Evolutionary conservation across 139 green algal genomes (phyloP), one percentile per base, ranked within the genome.

Genomic region (Chlamydomonas asymmetrica): DNA sequence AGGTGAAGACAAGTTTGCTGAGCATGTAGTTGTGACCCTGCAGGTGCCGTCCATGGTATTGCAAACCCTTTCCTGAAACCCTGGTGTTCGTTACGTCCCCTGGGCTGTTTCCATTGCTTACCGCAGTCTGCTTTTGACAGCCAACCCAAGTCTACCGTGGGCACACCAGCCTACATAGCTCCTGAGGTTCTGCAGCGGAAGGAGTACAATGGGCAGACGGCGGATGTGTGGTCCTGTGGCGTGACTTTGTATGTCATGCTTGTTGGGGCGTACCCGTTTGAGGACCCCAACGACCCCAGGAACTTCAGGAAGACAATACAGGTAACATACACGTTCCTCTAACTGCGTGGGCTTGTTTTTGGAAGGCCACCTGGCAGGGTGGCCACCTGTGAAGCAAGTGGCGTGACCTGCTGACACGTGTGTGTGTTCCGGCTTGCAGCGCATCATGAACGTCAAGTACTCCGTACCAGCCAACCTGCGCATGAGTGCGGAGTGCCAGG

Each of bases 231-330:
- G 97, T 95, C 83, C 32, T 98, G 92, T 71, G 97, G 97, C 23
- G 97, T 99, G 41, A 98, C 94, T n/a, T 88, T 99, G 73, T 99
- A 97, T 78, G 96, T 99, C 38, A 98, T 98, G 95, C 85, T 99
- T 66, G 93, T 97, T 25, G 97, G 97, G 1, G 93, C 92, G 0
- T 99, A 99, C 80, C 97, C 97, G 3, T 99, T 99, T 88, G 97
- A 99, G 85, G 96, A 99, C 82, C 90, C 94, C 9, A 37, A 71
- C 5, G 93, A 98, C 76, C 96, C 96, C 4, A 84, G 93, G 66
- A 98, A 99, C 82, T 98, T 99, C 82, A 78, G 92, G n/a, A 98
- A 98, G 68, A 98, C 96, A 8, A 99, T 99, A 61, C 90, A 95
- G 89, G 91, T 94, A n/a, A n/a, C n/a, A n/a, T n/a, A n/a, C n/a